phyloP scores from a whole-genome alignment of 2,329 filamentous ascomycete species.

The Neofusicoccum umdonicola region DNA sequence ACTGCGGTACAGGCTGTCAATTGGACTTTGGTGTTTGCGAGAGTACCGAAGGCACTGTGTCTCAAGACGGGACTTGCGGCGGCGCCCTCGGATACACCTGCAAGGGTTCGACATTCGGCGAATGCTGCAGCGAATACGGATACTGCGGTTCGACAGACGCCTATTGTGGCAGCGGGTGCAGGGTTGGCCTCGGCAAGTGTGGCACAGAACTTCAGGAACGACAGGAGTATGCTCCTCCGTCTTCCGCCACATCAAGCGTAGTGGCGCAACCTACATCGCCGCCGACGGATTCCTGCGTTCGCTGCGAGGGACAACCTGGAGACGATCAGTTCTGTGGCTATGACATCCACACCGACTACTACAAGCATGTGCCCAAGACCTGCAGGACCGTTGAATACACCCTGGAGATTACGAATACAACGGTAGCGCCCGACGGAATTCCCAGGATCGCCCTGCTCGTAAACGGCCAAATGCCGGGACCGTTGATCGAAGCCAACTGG shows the following conservation, averaged over 20 bases:
- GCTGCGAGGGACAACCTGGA: slow-evolving; percentile 33
- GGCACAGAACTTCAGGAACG: not conserved
- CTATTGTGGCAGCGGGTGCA: slow-evolving; percentile 18
- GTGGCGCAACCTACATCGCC: not conserved
- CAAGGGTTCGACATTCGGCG: slow-evolving; percentile 23
- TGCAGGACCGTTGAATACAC: slow-evolving; percentile 43
- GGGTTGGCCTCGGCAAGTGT: slow-evolving; percentile 13
- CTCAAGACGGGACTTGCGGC: slow-evolving; percentile 21
- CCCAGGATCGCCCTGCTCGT: slow-evolving; percentile 40
- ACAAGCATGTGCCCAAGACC: slow-evolving; percentile 37
- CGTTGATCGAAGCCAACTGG: slow-evolving; percentile 44
- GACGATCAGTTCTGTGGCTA: slow-evolving; percentile 33
- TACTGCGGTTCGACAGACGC: slow-evolving; percentile 15
- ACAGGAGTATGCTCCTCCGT: not conserved
- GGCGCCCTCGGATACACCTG: slow-evolving; percentile 25
- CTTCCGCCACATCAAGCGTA: not conserved
- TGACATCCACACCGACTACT: slow-evolving; percentile 36
- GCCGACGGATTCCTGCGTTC: slow-evolving; percentile 20
- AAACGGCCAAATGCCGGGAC: slow-evolving; percentile 49
- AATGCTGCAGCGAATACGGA: slow-evolving; percentile 26
- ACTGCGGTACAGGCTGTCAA: slow-evolving; percentile 27
- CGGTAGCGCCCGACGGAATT: slow-evolving; percentile 47
- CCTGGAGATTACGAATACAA: slow-evolving; percentile 44
- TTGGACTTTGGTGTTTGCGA: slow-evolving; percentile 24
- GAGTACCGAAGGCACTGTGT: not conserved